These are phyloP conservation scores for Phytophthora fragariaefolia DNA, from an alignment of 352 stramenopile species.

Conservation along the genomic window DNA sequence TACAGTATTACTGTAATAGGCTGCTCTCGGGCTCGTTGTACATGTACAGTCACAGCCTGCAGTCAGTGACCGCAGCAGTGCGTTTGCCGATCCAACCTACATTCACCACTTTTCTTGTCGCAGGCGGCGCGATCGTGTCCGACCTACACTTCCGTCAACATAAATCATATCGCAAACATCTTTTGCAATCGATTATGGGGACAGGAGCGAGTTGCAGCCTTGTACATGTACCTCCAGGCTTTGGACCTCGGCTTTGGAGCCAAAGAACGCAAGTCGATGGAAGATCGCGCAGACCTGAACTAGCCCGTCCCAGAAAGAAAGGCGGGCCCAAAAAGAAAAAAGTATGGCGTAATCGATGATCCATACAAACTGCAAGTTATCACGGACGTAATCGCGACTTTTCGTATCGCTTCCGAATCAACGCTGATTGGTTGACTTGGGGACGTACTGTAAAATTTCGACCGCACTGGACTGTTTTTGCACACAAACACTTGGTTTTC, in stretches of 20 bases:
- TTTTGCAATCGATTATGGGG: neutral
- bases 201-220: neutral
- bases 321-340: too few species aligned
- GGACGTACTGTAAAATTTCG: constrained; percentile 7
- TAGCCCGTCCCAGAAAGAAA: constrained; percentile 1
- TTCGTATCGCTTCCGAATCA: constrained; percentile 18
- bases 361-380: constrained; percentile 8
- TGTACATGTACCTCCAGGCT: too few species aligned
- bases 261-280: neutral
- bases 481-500: neutral
- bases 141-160: constrained; percentile 10
- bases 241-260: neutral
- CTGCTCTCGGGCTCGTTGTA: too few species aligned
- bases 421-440: constrained; percentile 16
- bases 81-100: neutral
- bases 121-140: neutral
- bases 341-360: neutral
- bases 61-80: neutral
- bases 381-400: constrained; percentile 16
- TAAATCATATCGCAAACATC: neutral
- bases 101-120: neutral
- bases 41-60: too few species aligned
- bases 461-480: neutral
- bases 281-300: neutral
- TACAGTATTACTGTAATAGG: too few species aligned